Conservation (phyloP, 352 stramenopile species). For the Globisporangium takayamanum region DNA sequence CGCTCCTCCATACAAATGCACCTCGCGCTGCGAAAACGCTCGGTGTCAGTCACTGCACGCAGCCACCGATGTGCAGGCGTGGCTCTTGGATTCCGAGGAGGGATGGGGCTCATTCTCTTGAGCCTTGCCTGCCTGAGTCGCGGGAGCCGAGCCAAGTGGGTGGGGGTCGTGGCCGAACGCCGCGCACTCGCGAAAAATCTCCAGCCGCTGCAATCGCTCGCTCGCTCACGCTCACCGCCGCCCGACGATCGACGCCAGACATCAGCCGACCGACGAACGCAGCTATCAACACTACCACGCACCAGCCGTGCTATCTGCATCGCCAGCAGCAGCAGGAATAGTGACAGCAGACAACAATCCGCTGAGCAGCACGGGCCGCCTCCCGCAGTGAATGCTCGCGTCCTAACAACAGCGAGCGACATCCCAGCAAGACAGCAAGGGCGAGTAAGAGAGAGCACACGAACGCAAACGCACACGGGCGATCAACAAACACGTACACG, state of each 20-base stretch:
- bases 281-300: not conserved
- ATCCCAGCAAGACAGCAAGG: not conserved
- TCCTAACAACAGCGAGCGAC: not conserved
- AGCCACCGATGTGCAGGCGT: not conserved
- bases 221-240: not conserved
- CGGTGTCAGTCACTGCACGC: too few relatives aligned
- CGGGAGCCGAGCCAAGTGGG: conserved; percentile 3
- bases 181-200: conserved; percentile 17
- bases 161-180: conserved; percentile 1
- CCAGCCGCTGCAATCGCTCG: conserved; percentile 2
- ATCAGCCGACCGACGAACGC: not conserved
- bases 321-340: not conserved
- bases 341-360: too few relatives aligned
- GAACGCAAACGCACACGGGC: too few relatives aligned
- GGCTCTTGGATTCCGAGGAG: not conserved
- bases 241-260: not conserved
- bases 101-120: not conserved
- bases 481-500: too few relatives aligned
- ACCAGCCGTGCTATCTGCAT: too few relatives aligned
- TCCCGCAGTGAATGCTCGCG: conserved; percentile 4
- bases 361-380: not conserved
- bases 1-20: too few relatives aligned
- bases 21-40: too few relatives aligned
- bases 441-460: not conserved
- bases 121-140: conserved; percentile 5